Conservation (phyloP, 2,329 filamentous ascomycete species). For the Sporothrix inflata region DNA sequence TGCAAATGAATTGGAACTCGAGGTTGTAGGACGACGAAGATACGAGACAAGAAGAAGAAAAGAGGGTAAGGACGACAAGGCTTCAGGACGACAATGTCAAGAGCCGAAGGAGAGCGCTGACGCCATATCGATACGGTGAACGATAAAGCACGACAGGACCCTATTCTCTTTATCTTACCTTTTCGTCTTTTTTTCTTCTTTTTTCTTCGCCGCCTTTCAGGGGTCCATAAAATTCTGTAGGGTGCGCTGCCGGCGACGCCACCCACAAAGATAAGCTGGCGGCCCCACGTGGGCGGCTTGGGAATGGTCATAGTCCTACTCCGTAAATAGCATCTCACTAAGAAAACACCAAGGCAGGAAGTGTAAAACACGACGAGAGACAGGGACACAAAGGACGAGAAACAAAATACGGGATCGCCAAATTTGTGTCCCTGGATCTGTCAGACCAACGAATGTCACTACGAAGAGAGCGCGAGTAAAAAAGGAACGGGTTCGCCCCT, state of each 20-base stretch:
- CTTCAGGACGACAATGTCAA: not conserved
- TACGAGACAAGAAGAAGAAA: not conserved
- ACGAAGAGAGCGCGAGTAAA: not conserved
- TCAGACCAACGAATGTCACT: not conserved
- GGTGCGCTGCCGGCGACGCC: not conserved
- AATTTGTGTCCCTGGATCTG: not conserved
- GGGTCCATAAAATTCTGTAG: not conserved
- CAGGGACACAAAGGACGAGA: not conserved
- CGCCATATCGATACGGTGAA: slow-evolving; percentile 9
- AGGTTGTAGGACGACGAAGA: not conserved
- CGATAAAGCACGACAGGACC: not conserved
- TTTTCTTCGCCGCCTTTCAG: slow-evolving; percentile 8
- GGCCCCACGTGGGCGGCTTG: slow-evolving; percentile 21
- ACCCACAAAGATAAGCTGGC: slow-evolving; percentile 16
- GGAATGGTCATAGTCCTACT: not conserved
- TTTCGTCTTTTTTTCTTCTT: not conserved
- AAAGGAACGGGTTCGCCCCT: not conserved
- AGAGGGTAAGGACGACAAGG: not conserved
- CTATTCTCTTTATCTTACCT: not conserved
- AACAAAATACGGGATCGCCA: not conserved
- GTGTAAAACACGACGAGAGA: too few species aligned
- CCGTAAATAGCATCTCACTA: not conserved
- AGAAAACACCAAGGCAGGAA: not conserved
- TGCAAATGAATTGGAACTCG: not conserved
- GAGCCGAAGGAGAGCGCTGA: not conserved